Evolutionary conservation across 129 eudicot genomes (phyloP).

Genomic region (Lactuca saligna): DNA sequence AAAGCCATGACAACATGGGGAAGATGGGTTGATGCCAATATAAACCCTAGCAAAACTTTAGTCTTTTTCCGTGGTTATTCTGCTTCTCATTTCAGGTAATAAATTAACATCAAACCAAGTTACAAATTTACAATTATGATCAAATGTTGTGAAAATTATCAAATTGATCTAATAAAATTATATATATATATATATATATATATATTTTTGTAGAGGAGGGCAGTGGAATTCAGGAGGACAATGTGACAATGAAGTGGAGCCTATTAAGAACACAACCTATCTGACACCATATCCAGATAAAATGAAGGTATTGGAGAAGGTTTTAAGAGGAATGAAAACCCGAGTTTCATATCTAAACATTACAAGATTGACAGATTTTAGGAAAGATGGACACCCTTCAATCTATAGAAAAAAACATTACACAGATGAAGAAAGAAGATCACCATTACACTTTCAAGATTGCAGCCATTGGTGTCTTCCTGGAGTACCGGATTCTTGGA

Average conservation of each 20-base stretch:
- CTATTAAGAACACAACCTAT: slow-evolving; percentile 71
- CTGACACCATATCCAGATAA: slow-evolving; percentile 69
- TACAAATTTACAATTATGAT: too few relatives aligned
- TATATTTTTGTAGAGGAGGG: slow-evolving; percentile 63
- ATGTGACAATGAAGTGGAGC: slow-evolving; percentile 80
- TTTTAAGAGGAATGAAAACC: slow-evolving; percentile 65
- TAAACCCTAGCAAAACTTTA: slow-evolving; percentile 34
- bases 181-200: not conserved
- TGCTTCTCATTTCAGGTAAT: slow-evolving; percentile 52
- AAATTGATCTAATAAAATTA: not conserved
- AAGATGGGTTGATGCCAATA: slow-evolving; percentile 42
- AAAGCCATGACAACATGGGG: slow-evolving; percentile 51
- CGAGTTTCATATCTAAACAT: slow-evolving; percentile 65
- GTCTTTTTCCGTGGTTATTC: slow-evolving; percentile 55
- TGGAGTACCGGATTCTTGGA: slow-evolving; percentile 97
- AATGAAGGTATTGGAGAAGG: slow-evolving; percentile 73
- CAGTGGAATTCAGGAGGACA: slow-evolving; percentile 95
- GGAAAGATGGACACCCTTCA: slow-evolving; percentile 96
- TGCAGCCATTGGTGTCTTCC: slow-evolving; percentile 99
- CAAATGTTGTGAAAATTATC: slow-evolving; percentile 1
- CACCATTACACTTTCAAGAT: slow-evolving; percentile 58
- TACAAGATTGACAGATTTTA: slow-evolving; percentile 74
- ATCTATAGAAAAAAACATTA: slow-evolving; percentile 55
- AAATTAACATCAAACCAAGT: not conserved
- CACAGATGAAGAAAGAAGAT: slow-evolving; percentile 47